Base-by-base conservation (phyloP, 208 protist genomes). In the Leishmania tarentolae region DNA sequence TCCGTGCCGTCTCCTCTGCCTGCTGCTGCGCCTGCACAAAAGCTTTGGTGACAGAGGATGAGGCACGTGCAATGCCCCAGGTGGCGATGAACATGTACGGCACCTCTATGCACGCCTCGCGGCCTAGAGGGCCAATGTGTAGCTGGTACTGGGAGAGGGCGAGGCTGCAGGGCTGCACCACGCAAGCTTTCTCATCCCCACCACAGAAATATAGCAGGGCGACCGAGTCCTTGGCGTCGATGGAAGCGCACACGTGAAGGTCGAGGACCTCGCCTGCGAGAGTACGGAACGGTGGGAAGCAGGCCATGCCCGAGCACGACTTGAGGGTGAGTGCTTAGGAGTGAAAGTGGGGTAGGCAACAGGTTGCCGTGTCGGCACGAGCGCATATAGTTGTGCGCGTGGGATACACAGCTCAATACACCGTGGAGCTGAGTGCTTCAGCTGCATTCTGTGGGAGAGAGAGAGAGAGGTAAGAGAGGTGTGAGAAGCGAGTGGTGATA, bases 61-160 rank as follows among this genome's bases (percentile, higher is more conserved):
- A 80, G 50, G 84, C 87, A 5, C 63, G 70, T 13, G 74, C 75
- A 46, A 88, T 78, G 28, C 83, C 83, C 88, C 86, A 94, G 24
- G 77, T 85, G 31, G 87, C 88, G 72, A 96, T 93, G 44, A 83
- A 81, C 56, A 93, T 65, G 52, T 93, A 80, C 15, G 93, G 91
- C 71, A 94, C 86, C 42, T 80, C 65, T 50, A 92, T 71, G 40
- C 73, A 74, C 57, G 81, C 75, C 42, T 76, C 71, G 24, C 75
- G 47, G 31, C 84, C 84, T 6, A 83, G 50, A 2, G 86, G 82
- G 42, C 75, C 80, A 15, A 83, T 78, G 72, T 80, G 76, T 2
- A 86, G 69, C 59, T 79, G 88, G 70, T 84, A 89, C 77, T 82
- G 75, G 7, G 80, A 87, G 57, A 89, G 82, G 4, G 76, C 73